These are phyloP conservation scores for Sclerotinia borealis DNA, from an alignment of 2,329 filamentous ascomycete genomes.

Conservation along the genomic window DNA sequence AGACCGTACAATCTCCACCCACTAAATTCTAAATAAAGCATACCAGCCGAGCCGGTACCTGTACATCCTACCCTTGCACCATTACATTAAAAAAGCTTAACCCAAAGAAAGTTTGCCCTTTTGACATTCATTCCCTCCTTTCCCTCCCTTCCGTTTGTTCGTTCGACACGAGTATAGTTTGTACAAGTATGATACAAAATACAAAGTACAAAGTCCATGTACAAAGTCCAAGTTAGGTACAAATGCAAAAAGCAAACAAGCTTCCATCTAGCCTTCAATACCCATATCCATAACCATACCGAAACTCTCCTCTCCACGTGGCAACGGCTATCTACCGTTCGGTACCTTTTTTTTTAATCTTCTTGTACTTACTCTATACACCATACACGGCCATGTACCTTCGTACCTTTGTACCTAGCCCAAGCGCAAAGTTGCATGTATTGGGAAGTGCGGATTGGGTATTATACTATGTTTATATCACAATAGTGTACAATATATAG, in stretches of 20 bases:
- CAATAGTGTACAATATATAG: no score
- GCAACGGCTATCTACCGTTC: conserved; percentile 1
- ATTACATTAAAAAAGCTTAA: neutral
- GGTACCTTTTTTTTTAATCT: no score
- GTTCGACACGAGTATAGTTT: neutral
- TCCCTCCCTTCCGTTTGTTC: no score
- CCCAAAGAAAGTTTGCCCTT: neutral
- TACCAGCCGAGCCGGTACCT: neutral
- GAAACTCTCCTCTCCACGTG: neutral
- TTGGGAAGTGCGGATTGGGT: neutral
- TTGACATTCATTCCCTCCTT: neutral
- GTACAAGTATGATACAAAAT: neutral
- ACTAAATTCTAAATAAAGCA: neutral
- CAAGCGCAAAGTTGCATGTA: neutral
- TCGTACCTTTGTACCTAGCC: neutral
- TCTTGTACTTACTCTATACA: no score
- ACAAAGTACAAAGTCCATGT: neutral
- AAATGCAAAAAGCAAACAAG: neutral
- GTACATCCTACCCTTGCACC: neutral
- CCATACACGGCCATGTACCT: no score
- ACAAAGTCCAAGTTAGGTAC: neutral
- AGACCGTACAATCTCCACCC: no score
- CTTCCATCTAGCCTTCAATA: neutral
- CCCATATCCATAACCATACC: neutral
- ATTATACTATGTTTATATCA: no score